Evolutionary conservation across 2,329 filamentous ascomycete species (phyloP), one percentile per base, ranked within the genome.

Genomic region (Neonectria neomacrospora): DNA sequence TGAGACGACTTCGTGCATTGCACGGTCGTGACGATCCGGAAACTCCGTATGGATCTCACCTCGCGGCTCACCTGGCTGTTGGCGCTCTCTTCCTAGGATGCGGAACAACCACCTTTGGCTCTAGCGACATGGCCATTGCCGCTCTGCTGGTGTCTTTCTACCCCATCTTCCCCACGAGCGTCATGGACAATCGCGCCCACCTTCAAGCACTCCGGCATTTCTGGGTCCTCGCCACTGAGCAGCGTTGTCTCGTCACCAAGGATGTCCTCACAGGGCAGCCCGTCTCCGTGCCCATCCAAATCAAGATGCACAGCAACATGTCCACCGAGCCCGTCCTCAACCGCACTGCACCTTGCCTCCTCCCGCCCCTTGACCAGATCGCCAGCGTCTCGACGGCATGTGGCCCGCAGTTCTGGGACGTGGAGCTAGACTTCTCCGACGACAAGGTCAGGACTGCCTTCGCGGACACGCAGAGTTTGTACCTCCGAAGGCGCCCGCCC

Each of bases 201-300:
- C 85, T 99, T 6, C 96, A 99, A 80, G 96, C 96, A 3, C 96
- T 99, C 81, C 89, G 96, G 5, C 95, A 99, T 78, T 92, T 99
- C 74, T 99, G 96, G 96, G 95, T 97, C 11, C 85, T 99, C 3
- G 96, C 96, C 1, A 91, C 92, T 0, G 96, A 99, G 73, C 88
- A 93, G 10, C 88, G 96, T 54, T 98, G 95, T 75, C 86, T 99
- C 0, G 88, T 99, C 1, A 88, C 93, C 18, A 92, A 95, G 65
- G 96, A 99, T 70, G 87, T 96, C 3, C 90, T 96, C 63, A 97
- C 93, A 0, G 89, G 91, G 42, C 89, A 93, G 45, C 91, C 94
- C 0, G 87, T 97, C 52, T 87, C 89, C 8, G 86, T 94, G 2
- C 88, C 92, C 0, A 83, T 97, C 48, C 84, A 85, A 5, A 84